Base-by-base conservation (phyloP, 805 yeast species). In the Myxozyma sirexii region DNA sequence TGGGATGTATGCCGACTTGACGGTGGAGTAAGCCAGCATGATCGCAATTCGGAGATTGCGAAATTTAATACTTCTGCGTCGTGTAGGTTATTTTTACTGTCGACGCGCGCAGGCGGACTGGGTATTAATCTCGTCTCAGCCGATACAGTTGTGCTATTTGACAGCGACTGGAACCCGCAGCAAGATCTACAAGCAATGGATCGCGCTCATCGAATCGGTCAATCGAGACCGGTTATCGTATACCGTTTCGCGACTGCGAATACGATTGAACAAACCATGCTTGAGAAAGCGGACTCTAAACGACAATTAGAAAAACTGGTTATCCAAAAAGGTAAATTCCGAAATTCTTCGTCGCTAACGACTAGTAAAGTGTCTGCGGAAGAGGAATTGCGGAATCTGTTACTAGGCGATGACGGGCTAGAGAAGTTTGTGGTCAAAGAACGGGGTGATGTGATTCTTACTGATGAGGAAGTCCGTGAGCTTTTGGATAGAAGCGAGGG, bases 81-180 rank as follows among this genome's bases (percentile, higher is more conserved):
- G 13, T 68, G 70, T 27, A 74, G 76, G 27, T 79, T 91, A 0
- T 93, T 93, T 65, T 72, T 94, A 53, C 77, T 94, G 13, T 87
- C 96, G 13, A 94, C 99, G 0, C 79, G 98, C 63, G 93, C 98
- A 0, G 99, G 97, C 8, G 98, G 98, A 0, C 79, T 93, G 33
- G 99, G 99, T 4, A 83, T 93, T 44, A 93, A 93, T 69, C 77
- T 93, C 56, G 82, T 86, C 0, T 84, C 87, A 0, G 97, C 98
- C 0, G 97, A 94, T 65, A 86, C 96, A 1, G 98, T 94, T 1
- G 82, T 93, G 2, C 68, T 93, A 10, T 91, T 90, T 70, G 99
- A 93, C 69, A 87, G 90, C 57, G 99, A 93, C 70, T 93, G 97
- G 97, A 93, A 93, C 69, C 99, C 98, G 0, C 97, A 93, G 70